Conservation (phyloP, 139 green algal genomes). For the Chlamydomonas eustigma region DNA sequence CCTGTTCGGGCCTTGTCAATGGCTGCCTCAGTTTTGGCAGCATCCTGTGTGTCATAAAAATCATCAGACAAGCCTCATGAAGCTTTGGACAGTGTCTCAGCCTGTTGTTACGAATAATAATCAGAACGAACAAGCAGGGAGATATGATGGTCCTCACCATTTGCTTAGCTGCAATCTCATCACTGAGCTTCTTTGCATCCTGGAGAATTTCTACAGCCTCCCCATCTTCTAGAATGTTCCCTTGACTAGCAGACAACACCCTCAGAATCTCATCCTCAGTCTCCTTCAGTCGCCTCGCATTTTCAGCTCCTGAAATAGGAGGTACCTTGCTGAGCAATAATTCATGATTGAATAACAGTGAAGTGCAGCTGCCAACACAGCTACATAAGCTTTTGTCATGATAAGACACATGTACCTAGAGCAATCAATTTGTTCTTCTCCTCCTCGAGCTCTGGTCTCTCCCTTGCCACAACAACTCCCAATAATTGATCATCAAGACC, state of each 20-base stretch:
- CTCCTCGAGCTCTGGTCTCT: slow-evolving; percentile 78
- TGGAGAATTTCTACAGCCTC: slow-evolving; percentile 68
- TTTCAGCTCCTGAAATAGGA: slow-evolving; percentile 64
- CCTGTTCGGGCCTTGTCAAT: slow-evolving; percentile 68
- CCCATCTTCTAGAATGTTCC: slow-evolving; percentile 84
- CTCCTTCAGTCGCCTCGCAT: slow-evolving; percentile 75
- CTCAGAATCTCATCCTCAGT: slow-evolving; percentile 83
- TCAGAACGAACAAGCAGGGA: too few species aligned
- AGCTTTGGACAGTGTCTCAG: not conserved
- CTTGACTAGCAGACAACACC: slow-evolving; percentile 63
- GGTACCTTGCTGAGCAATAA: too few species aligned
- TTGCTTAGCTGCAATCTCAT: not conserved
- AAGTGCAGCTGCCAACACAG: too few species aligned
- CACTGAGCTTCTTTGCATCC: slow-evolving; percentile 15
- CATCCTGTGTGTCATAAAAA: slow-evolving; percentile 67
- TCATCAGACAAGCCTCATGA: slow-evolving; percentile 70
- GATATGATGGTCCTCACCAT: too few species aligned
- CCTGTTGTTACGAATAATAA: not conserved
- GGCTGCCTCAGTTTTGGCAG: slow-evolving; percentile 74
- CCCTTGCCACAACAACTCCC: slow-evolving; percentile 70
- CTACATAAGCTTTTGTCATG: too few species aligned
- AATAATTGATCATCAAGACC: slow-evolving; percentile 79
- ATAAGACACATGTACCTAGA: too few species aligned
- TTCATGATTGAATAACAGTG: too few species aligned
- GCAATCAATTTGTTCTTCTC: slow-evolving; percentile 77